Evolutionary conservation across 306 rosid species (phyloP), one percentile per base, ranked within the genome.

Genomic region (Castanea mollissima): DNA sequence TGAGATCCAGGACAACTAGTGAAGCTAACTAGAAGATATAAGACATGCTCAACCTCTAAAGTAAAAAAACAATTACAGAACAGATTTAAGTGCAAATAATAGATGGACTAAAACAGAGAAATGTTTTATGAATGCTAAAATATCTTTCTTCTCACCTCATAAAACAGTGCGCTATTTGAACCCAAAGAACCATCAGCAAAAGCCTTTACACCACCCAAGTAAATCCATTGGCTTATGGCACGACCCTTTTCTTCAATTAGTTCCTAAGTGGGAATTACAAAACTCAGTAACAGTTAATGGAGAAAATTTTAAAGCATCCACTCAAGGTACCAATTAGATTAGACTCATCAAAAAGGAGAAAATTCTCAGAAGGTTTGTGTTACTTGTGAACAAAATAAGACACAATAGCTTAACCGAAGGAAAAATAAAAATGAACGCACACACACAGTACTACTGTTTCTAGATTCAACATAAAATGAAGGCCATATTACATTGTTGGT

Each of bases 161-260:
- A 86, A 75, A 94, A 87, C 76, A 94, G 86, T 55, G 98, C 98
- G 25, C 94, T 90, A 46, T 52, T 78, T 72, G 97, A 94, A 77
- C 98, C 98, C 83, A 90, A 72, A 29, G 98, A 92, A 23, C 98
- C 98, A 85, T 94, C 98, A 72, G 85, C 87, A 83, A 94, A 94
- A 75, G 91, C 93, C 86, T 94, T 94, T 74, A 92, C 94, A 74
- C 98, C 98, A 54, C 98, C 98, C 63, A 92, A 78, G 89, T 92
- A 91, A 71, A 94, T 75, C 97, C 97, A 90, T 77, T 92, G 87
- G 85, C 93, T 94, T 81, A 90, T 41, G 46, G 86, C 55, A 31
- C 46, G 81, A 51, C 94, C 96, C 78, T 65, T 82, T 83, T 87
- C 87, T 64, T 78, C 83, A 75, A 86, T 81, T 79, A 90, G 89